Conservation (phyloP, 2,329 filamentous ascomycete genomes). For the Alternaria triticina region DNA sequence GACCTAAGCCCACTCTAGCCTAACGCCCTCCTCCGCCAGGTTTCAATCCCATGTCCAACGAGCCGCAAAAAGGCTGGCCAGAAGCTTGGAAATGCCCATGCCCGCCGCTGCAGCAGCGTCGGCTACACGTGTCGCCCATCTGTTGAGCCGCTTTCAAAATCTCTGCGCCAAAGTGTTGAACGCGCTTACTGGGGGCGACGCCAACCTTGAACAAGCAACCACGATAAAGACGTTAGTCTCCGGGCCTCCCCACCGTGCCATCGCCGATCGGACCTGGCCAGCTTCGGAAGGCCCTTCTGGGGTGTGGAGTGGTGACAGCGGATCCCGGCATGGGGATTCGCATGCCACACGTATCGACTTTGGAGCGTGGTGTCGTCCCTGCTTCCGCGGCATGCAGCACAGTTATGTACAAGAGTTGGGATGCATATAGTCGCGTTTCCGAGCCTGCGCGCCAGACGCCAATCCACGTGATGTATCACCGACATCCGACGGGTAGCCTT, state of each 20-base stretch:
- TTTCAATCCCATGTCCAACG: slow-evolving; percentile 19
- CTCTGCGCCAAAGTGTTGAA: slow-evolving; percentile 32
- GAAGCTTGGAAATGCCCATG: not conserved
- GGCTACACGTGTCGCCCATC: not conserved
- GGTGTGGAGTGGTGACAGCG: slow-evolving; percentile 13
- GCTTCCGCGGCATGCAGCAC: slow-evolving; percentile 1
- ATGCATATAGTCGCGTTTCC: not conserved
- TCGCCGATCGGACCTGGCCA: slow-evolving; percentile 19
- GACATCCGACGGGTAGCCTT: not conserved
- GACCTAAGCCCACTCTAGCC: slow-evolving; percentile 14
- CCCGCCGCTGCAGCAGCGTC: not conserved
- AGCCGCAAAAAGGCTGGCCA: slow-evolving; percentile 16
- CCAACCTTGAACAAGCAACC: slow-evolving; percentile 22
- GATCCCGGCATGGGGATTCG: slow-evolving; percentile 3
- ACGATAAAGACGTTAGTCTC: slow-evolving; percentile 16
- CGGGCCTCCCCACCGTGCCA: slow-evolving; percentile 13
- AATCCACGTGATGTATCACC: slow-evolving; percentile 5
- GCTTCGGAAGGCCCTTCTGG: slow-evolving; percentile 15
- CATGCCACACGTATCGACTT: slow-evolving; percentile 1
- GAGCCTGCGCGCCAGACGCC: slow-evolving; percentile 3
- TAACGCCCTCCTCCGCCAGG: slow-evolving; percentile 17
- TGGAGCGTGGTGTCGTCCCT: not conserved
- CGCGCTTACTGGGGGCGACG: slow-evolving; percentile 29
- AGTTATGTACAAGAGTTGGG: not conserved
- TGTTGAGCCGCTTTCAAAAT: slow-evolving; percentile 7